Percentiles rank a stretch among this genome's conserved stretches.
phyloP scores from a whole-genome alignment of 495 filamentous ascomycete species.

The Hypomontagnella monticulosa region DNA sequence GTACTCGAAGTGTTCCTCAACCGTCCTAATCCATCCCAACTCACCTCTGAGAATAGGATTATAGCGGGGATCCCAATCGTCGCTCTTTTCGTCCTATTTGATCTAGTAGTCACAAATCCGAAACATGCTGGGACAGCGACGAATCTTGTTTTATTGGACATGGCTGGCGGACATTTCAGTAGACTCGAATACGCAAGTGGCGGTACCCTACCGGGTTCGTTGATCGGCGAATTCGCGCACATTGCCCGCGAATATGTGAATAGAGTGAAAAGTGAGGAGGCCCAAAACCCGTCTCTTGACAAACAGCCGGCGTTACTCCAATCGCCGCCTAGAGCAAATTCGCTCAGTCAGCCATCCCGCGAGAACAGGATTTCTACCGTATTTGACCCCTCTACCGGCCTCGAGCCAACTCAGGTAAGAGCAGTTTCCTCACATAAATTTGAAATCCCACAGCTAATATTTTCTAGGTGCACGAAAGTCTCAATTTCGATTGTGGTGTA shows the following conservation, averaged over 20 bases:
- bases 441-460: neutral
- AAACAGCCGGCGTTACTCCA: slow-evolving; percentile 3
- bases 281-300: slow-evolving; percentile 10
- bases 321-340: neutral
- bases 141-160: slow-evolving; percentile 48
- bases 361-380: neutral
- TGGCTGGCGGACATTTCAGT: slow-evolving; percentile 48
- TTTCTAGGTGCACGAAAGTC: slow-evolving; percentile 6
- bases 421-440: neutral
- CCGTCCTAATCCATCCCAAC: neutral
- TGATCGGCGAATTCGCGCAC: slow-evolving; percentile 47
- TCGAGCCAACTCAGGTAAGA: slow-evolving; percentile 13
- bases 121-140: slow-evolving; percentile 47
- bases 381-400: neutral
- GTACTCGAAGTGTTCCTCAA: too few relatives aligned
- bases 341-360: neutral
- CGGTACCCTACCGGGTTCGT: slow-evolving; percentile 45
- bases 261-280: slow-evolving; percentile 21
- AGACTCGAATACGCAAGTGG: slow-evolving; percentile 46
- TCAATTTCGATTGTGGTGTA: slow-evolving; percentile 17
- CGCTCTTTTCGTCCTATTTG: slow-evolving; percentile 54
- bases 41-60: slow-evolving; percentile 2
- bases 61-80: slow-evolving; percentile 45
- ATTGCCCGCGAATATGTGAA: slow-evolving; percentile 50
- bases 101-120: slow-evolving; percentile 54